Base-by-base conservation (phyloP, 1,284 basidiomycete genomes). In the Coniferiporia weirii region DNA sequence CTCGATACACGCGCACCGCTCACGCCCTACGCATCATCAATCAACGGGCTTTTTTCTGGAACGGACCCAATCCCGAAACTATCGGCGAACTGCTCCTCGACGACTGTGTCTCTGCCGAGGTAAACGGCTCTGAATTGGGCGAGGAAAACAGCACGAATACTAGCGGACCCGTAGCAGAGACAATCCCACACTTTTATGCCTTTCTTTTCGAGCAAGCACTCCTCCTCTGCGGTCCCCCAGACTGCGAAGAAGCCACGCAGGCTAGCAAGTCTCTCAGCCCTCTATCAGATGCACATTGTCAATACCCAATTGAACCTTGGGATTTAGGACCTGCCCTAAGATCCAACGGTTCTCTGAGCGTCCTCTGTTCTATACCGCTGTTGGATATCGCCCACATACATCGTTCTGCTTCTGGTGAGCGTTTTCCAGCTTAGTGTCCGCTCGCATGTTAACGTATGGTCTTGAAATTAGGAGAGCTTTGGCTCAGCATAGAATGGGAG, bases 131-230 rank as follows among this genome's bases (percentile, higher is more conserved):
- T 38, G 15, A 12, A 40, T 40, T 15, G 8, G 15, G 15, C 38
- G 8, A 40, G 12, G 38, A 9, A 40, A 15, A 40, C 38, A 15
- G 9, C 2, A 40, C 38, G 38, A 7, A 40, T 15, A 12, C 38
- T 40, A 40, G 38, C 38, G 38, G 38, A 4, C 3, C 8, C 8
- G 15, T 40, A 40, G 15, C 15, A 9, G 38, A 15, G 15, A 40
- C 15, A 40, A 9, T 12, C 15, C 15, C 38, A 15, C 15, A 15
- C 8, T 9, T 56, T 40, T 56, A 36, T 22, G 50, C 56, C 1
- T 57, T 58, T 38, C 52, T 57, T 17, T 61, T 61, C 43, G 56
- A 61, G 44, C 8, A 52, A 13, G 40, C 48, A 32, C 40, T 61
- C 27, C 46, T 61, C 10, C 20, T 61, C n/a, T 57, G 55, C 19